A percentile compares a stretch with the other conserved stretches of the same genome.
These are phyloP conservation scores for Mitragyna speciosa DNA, from an alignment of 257 asterid genomes.

Conservation along the genomic window DNA sequence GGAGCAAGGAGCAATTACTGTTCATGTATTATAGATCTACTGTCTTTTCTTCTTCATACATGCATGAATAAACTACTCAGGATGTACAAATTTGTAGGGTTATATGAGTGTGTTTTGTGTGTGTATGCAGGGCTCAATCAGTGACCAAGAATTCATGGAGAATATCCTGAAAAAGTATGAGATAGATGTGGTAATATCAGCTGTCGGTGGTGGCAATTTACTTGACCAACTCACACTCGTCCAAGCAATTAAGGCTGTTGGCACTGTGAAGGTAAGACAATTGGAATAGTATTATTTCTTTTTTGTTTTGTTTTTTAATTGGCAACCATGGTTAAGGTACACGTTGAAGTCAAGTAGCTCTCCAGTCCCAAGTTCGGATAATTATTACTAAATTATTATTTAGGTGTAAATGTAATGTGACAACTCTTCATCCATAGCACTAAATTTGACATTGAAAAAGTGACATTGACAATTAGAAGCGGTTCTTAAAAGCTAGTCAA, in stretches of 20 bases:
- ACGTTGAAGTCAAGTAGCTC: too few relatives aligned
- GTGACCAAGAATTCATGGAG: constrained; percentile 30
- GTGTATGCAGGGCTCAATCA: constrained; percentile 28
- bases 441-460: too few relatives aligned
- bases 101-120: background rate
- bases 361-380: too few relatives aligned
- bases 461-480: too few relatives aligned
- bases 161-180: constrained; percentile 25
- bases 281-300: background rate
- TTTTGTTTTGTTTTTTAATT: too few relatives aligned
- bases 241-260: constrained; percentile 33
- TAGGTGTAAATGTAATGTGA: too few relatives aligned
- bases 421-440: too few relatives aligned
- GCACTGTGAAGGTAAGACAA: constrained; percentile 30
- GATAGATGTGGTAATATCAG: constrained; percentile 39
- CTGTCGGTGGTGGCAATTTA: constrained; percentile 33
- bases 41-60: background rate
- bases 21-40: constrained; percentile 23
- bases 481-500: too few relatives aligned
- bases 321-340: background rate
- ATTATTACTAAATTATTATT: too few relatives aligned
- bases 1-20: constrained; percentile 32
- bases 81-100: too few relatives aligned
- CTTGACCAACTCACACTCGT: constrained; percentile 30
- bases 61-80: too few relatives aligned